phyloP scores from a whole-genome alignment of 1,284 basidiomycete genomes.

The Leccinum ponderosum region DNA sequence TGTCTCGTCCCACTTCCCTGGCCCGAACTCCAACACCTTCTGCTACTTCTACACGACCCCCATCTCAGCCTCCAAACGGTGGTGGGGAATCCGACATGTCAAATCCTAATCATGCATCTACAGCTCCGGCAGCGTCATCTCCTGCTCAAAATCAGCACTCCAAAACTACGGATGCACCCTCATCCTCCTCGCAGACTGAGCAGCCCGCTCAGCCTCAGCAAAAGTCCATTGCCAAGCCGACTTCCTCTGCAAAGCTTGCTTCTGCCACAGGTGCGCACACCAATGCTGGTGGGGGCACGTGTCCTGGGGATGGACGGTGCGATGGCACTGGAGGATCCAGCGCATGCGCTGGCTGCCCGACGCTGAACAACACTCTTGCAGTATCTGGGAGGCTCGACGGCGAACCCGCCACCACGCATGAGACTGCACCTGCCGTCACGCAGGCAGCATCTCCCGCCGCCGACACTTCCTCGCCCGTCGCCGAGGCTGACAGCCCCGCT shows the following conservation, averaged over 20 bases:
- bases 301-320: slow-evolving; percentile 93
- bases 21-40: slow-evolving; percentile 41
- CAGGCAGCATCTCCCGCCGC: slow-evolving; percentile 23
- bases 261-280: slow-evolving; percentile 33
- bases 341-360: slow-evolving; percentile 91
- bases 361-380: slow-evolving; percentile 81
- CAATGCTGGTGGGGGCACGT: slow-evolving; percentile 64
- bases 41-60: slow-evolving; percentile 36
- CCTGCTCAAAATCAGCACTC: slow-evolving; percentile 35
- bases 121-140: slow-evolving; percentile 23
- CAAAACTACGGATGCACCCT: slow-evolving; percentile 31
- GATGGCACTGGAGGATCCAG: slow-evolving; percentile 92
- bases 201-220: slow-evolving; percentile 25
- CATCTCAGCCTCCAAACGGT: slow-evolving; percentile 29
- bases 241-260: slow-evolving; percentile 23
- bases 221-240: slow-evolving; percentile 27
- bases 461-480: slow-evolving; percentile 34
- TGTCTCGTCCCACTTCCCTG: slow-evolving; percentile 52
- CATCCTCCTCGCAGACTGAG: slow-evolving; percentile 29
- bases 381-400: slow-evolving; percentile 41
- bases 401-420: slow-evolving; percentile 29
- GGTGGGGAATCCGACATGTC: slow-evolving; percentile 35
- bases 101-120: slow-evolving; percentile 35
- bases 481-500: slow-evolving; percentile 27
- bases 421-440: slow-evolving; percentile 15